Base-by-base conservation (phyloP, 768 basidiomycete genomes). In the Paxillus ammoniavirescens region DNA sequence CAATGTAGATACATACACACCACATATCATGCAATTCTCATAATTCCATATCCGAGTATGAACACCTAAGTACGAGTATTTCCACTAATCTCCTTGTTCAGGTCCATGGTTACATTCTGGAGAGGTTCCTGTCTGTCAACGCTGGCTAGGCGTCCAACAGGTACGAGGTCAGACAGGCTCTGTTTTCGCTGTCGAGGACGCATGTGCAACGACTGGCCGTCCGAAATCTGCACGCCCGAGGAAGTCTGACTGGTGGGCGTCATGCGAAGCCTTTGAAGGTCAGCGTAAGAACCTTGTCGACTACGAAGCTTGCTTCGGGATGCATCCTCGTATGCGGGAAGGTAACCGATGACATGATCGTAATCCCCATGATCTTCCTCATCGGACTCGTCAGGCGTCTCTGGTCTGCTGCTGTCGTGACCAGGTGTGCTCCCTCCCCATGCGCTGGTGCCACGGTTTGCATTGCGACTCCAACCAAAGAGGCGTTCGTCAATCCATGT, bases 401-500 rank as follows among this genome's bases (percentile, higher is more conserved):
- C 79, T 17, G 84, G 74, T 44, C 85, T 73, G 72, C 82, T 89
- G 65, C 68, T 75, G 64, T 86, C 84, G 46, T 81, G 83, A 61
- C 71, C 80, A 37, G 70, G 73, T 21, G 75, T 74, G 38, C 69
- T 67, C 15, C 83, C 89, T 31, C 82, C 82, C 93, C 92, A 94
- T n/a, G 84, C 91, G 62, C 87, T 91, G 3, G 91, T 91, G n/a
- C 92, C 90, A 45, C 82, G 83, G 46, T 72, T 75, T 1, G 89
- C 81, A 60, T 87, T 91, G 49, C 82, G 79, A 68, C 84, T 86
- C 93, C 91, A 96, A 42, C 93, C 94, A 65, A 96, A 97, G 23
- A 97, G 78, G 8, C 91, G 85, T 71, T 96, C 94, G 68, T 97
- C 93, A 14, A 96, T 80, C 93, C 93, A 96, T 13, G 88, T 86